phyloP scores from a whole-genome alignment of 306 rosid species.

The Nissolia schottii region DNA sequence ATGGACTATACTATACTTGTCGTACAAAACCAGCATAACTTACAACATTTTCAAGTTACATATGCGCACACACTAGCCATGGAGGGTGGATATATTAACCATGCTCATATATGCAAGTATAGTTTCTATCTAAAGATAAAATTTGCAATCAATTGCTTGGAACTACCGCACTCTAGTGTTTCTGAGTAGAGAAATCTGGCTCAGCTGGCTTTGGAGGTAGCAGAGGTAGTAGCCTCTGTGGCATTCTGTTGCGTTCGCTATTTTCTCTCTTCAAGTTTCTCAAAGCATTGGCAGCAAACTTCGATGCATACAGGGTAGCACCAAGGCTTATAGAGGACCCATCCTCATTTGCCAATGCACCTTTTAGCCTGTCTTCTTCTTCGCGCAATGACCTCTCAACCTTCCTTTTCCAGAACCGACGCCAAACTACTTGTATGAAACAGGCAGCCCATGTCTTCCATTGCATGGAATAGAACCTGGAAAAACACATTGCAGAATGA shows the following conservation, averaged over 20 bases:
- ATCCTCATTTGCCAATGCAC: constrained; percentile 28
- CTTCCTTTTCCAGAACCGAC: constrained; percentile 48
- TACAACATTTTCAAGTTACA: background rate
- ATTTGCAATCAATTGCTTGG: background rate
- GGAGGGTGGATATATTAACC: background rate
- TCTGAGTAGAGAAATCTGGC: constrained; percentile 51
- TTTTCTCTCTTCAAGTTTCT: constrained; percentile 27
- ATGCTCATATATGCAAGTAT: background rate
- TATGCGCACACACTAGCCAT: background rate
- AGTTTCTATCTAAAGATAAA: background rate
- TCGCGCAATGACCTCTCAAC: constrained; percentile 39
- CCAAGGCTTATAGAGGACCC: constrained; percentile 41
- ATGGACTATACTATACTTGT: background rate
- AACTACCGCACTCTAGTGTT: background rate
- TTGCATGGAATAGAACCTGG: constrained; percentile 43
- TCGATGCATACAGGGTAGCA: constrained; percentile 65
- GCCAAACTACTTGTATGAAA: constrained; percentile 78
- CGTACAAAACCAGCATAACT: background rate
- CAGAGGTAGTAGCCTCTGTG: constrained; percentile 37
- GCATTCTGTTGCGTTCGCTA: constrained; percentile 9
- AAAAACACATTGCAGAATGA: background rate
- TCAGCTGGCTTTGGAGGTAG: constrained; percentile 70
- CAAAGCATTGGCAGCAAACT: constrained; percentile 40
- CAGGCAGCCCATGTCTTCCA: constrained; percentile 78
- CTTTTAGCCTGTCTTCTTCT: constrained; percentile 43